phyloP scores from a whole-genome alignment of 2,329 filamentous ascomycete species.

The Colletotrichum sp. region DNA sequence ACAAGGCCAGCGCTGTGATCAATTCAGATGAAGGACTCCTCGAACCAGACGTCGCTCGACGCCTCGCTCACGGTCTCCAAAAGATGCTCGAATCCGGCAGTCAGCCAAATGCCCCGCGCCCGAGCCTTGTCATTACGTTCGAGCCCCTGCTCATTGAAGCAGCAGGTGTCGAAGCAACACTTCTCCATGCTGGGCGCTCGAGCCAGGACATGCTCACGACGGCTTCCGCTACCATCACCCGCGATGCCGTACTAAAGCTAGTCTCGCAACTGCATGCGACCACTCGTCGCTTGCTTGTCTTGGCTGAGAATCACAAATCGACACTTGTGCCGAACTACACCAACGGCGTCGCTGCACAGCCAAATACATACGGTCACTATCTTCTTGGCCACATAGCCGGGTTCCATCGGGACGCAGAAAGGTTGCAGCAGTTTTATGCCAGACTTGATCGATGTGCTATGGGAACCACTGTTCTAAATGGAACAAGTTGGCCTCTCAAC shows the following conservation, averaged over 20 bases:
- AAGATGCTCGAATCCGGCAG: background rate
- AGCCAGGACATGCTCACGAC: conserved; percentile 19
- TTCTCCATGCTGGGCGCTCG: conserved; percentile 15
- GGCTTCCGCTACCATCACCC: background rate
- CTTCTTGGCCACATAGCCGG: conserved; percentile 3
- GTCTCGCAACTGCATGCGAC: conserved; percentile 2
- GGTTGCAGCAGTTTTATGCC: background rate
- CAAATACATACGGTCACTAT: conserved; percentile 13
- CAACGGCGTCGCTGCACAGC: conserved; percentile 13
- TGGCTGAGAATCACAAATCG: background rate
- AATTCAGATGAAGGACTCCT: conserved; percentile 12
- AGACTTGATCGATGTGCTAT: conserved; percentile 10
- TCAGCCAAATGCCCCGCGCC: background rate
- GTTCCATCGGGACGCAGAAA: background rate
- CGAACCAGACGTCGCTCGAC: background rate
- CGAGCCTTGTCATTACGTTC: conserved; percentile 14
- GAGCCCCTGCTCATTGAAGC: conserved; percentile 12
- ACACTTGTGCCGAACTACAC: conserved; percentile 13
- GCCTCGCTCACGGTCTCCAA: background rate
- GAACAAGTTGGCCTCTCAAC: conserved; percentile 17
- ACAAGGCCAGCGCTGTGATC: conserved; percentile 16
- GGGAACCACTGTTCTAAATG: conserved; percentile 14
- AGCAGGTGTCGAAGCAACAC: conserved; percentile 6
- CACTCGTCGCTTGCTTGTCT: background rate
- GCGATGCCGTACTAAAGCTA: conserved; percentile 3